Base-by-base conservation (phyloP, 768 basidiomycete species). In the Amanita molliuscula region DNA sequence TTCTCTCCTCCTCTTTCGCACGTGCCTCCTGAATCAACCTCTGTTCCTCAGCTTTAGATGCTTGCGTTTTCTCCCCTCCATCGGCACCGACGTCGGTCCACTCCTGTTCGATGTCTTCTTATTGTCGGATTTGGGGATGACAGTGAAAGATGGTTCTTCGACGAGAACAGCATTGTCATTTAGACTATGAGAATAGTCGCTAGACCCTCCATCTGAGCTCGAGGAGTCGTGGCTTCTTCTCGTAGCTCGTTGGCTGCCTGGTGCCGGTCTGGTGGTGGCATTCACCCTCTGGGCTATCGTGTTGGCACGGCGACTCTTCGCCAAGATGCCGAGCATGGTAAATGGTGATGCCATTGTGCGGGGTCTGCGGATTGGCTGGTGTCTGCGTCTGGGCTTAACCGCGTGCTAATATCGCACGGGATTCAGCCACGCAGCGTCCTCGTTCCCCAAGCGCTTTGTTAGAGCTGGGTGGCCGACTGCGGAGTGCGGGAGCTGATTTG, bases 71-170 rank as follows among this genome's bases (percentile, higher is more conserved):
- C 20, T 33, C 49, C 25, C 15, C 36, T 6, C 41, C 42, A 20
- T 44, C 49, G 26, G 23, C 8, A 11, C 41, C 49, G 8, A 50
- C 33, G 5, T 50, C 49, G 2, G 49, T 50, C 49, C 49, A 50
- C 16, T 50, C 49, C 41, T 43, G 49, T 13, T 50, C 49, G 3
- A 50, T 36, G 13, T 50, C 49, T 10, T 33, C 25, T 25, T 43
- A 15, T 34, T 20, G 4, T 44, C 23, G 6, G 49, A 18, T n/a
- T 44, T 50, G 33, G 40, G 49, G 13, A 50, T 25, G 31, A 50
- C 28, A 4, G 49, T 50, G 26, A 35, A 50, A 1, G 49, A 44
- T n/a, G 41, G 49, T 20, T 50, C 49, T 31, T 50, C 49, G 13
- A 35, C 49, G n/a, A 36, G 31, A 16, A 44, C 10, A 15, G 33